Evolutionary conservation across 805 yeast genomes (phyloP).

Genomic region (Starmera dryadoides): DNA sequence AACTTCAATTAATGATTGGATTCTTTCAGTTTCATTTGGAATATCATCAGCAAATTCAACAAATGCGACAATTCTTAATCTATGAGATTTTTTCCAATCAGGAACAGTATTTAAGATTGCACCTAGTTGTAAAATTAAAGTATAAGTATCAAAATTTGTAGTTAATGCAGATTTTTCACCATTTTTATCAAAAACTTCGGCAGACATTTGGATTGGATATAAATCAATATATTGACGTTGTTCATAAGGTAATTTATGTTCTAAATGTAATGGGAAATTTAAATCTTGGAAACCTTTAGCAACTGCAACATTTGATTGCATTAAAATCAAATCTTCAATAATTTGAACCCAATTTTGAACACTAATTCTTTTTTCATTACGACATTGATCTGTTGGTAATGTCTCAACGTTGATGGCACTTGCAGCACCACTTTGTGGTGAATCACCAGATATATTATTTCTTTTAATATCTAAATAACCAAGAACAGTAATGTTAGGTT

Average conservation of each 20-base stretch:
- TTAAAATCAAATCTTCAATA: constrained; percentile 79
- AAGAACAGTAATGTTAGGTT: constrained; percentile 87
- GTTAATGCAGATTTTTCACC: constrained; percentile 65
- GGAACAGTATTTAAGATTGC: constrained; percentile 91
- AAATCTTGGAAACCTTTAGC: constrained; percentile 79
- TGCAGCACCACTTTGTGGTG: constrained; percentile 8
- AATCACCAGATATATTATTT: constrained; percentile 1
- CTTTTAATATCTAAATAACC: constrained; percentile 70
- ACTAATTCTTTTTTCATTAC: constrained; percentile 61
- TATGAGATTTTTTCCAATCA: constrained; percentile 77
- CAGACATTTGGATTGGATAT: constrained; percentile 96
- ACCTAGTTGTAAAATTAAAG: constrained; percentile 87
- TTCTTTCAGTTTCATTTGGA: constrained; percentile 58
- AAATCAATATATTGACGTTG: constrained; percentile 65
- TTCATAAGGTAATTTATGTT: constrained; percentile 20
- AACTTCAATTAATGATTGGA: constrained; percentile 57
- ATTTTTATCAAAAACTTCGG: constrained; percentile 57
- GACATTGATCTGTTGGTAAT: constrained; percentile 75
- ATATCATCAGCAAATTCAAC: constrained; percentile 74
- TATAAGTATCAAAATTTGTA: constrained; percentile 93
- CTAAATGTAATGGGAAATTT: constrained; percentile 48
- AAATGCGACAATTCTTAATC: constrained; percentile 77
- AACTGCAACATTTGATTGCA: constrained; percentile 89
- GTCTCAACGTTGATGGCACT: constrained; percentile 27
- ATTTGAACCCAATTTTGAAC: constrained; percentile 87